A percentile compares a stretch with the other conserved stretches of the same genome.
phyloP scores from a whole-genome alignment of 352 stramenopile species.

The Elongisporangium undulatum region DNA sequence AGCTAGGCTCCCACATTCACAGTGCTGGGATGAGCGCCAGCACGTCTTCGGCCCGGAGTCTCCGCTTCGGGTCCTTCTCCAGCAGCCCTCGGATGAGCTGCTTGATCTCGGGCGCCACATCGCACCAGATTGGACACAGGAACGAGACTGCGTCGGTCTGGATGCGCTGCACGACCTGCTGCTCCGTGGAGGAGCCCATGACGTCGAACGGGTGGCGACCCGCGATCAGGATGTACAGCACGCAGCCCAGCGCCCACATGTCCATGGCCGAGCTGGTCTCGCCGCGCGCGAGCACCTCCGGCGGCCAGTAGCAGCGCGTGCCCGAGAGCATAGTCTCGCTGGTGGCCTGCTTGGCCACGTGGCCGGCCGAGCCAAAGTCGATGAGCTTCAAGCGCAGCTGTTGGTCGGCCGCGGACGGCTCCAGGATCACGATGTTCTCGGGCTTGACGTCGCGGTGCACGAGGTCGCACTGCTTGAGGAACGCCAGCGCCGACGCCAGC shows the following conservation, averaged over 20 bases:
- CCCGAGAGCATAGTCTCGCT: slow-evolving; percentile 42
- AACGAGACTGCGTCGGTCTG: slow-evolving; percentile 49
- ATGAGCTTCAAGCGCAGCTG: slow-evolving; percentile 76
- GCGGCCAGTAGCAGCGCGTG: slow-evolving; percentile 83
- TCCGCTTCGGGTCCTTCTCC: slow-evolving; percentile 55
- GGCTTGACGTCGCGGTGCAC: slow-evolving; percentile 89
- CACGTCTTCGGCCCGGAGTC: slow-evolving; percentile 54
- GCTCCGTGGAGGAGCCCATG: slow-evolving; percentile 66
- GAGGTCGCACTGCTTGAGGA: slow-evolving; percentile 58
- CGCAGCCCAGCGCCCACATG: slow-evolving; percentile 86
- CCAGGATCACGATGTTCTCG: slow-evolving; percentile 80
- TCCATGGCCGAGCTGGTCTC: slow-evolving; percentile 77
- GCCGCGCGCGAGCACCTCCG: slow-evolving; percentile 55
- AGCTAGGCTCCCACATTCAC: slow-evolving; percentile 1
- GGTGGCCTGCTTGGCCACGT: slow-evolving; percentile 10
- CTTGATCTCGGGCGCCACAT: slow-evolving; percentile 51
- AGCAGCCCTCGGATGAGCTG: slow-evolving; percentile 60
- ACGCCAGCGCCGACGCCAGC: slow-evolving; percentile 59
- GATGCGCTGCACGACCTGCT: slow-evolving; percentile 68
- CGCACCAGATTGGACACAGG: slow-evolving; percentile 43
- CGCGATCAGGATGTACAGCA: slow-evolving; percentile 86
- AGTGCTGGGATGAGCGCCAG: slow-evolving; percentile 6
- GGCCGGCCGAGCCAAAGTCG: slow-evolving; percentile 81
- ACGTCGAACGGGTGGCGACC: slow-evolving; percentile 86
- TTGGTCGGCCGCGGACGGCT: slow-evolving; percentile 12